Evolutionary conservation across 495 filamentous ascomycete species (phyloP).

Genomic region (Diplogelasinospora grovesii): DNA sequence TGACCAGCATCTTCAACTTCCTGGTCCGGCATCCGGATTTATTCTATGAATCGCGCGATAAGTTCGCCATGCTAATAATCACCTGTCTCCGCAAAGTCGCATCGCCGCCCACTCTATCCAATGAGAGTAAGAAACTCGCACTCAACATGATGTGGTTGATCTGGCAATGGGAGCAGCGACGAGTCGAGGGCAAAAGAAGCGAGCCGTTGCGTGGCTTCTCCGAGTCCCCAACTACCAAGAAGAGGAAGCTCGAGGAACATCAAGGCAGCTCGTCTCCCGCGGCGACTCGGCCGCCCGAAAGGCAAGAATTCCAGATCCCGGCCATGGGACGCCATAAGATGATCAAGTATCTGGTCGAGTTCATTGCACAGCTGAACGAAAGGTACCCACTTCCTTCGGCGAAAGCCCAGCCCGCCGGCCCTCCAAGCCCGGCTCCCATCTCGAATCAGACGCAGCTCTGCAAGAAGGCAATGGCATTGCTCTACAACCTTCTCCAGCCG

Average conservation of each 20-base stretch:
- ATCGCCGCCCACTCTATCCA: slow-evolving; percentile 73
- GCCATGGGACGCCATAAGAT: slow-evolving; percentile 61
- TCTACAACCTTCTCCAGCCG: slow-evolving; percentile 81
- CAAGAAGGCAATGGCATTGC: slow-evolving; percentile 72
- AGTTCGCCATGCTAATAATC: slow-evolving; percentile 83
- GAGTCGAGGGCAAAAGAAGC: slow-evolving; percentile 50
- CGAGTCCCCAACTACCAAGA: slow-evolving; percentile 67
- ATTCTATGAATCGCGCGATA: slow-evolving; percentile 91
- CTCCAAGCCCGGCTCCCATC: slow-evolving; percentile 42
- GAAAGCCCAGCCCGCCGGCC: slow-evolving; percentile 43
- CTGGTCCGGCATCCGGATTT: slow-evolving; percentile 85
- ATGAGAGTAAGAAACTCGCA: slow-evolving; percentile 87
- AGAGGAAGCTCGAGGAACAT: slow-evolving; percentile 63
- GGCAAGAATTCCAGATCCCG: slow-evolving; percentile 63
- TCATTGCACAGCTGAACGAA: slow-evolving; percentile 84
- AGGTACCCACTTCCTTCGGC: slow-evolving; percentile 68
- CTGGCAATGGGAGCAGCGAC: slow-evolving; percentile 85
- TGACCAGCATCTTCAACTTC: slow-evolving; percentile 96
- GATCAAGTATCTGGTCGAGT: slow-evolving; percentile 88
- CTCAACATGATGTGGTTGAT: slow-evolving; percentile 85
- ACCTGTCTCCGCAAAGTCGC: slow-evolving; percentile 84
- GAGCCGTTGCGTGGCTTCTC: slow-evolving; percentile 42
- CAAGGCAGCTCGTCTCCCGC: slow-evolving; percentile 42
- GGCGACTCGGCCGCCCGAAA: slow-evolving; percentile 45
- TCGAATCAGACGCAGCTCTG: slow-evolving; percentile 72